Conservation (phyloP, 306 rosid genomes). For the Sechiopsis laciniata region DNA sequence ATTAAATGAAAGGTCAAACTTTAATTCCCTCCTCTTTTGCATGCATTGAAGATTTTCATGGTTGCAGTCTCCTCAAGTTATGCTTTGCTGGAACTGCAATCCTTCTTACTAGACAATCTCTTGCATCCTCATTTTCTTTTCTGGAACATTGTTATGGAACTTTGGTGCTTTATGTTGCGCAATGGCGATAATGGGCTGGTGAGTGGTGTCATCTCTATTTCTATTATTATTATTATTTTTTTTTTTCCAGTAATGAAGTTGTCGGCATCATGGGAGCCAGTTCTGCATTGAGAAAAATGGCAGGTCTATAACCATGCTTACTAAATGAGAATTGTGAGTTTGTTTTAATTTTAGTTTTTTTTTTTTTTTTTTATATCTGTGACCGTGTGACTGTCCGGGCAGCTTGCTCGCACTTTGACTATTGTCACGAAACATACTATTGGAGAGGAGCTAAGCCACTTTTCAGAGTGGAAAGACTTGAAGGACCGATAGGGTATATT, state of each 20-base stretch:
- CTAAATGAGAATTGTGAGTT: conserved; percentile 25
- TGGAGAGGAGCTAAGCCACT: too few species aligned
- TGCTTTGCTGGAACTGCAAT: conserved; percentile 18
- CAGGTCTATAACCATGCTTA: not conserved
- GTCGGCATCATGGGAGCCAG: conserved; percentile 32
- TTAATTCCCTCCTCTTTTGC: not conserved
- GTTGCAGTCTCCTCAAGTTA: conserved; percentile 29
- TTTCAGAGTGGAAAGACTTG: too few species aligned
- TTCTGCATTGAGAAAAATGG: too few species aligned
- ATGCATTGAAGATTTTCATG: too few species aligned
- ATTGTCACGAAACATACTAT: too few species aligned
- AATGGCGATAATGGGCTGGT: conserved; percentile 55
- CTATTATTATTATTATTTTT: not conserved
- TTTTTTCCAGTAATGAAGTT: conserved; percentile 56
- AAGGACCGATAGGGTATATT: too few species aligned
- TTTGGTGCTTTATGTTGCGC: conserved; percentile 77
- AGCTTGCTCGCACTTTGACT: too few species aligned
- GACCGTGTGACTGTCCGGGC: too few species aligned
- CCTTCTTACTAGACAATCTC: conserved; percentile 36
- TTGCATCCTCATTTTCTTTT: conserved; percentile 93
- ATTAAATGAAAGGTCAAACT: not conserved
- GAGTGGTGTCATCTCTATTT: conserved; percentile 34
- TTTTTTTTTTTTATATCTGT: too few species aligned
- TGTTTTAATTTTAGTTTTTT: too few species aligned
- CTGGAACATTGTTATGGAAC: conserved; percentile 82